These are phyloP conservation scores for Macrolepiota fuliginosa DNA, from an alignment of 768 basidiomycete genomes.

Conservation along the genomic window DNA sequence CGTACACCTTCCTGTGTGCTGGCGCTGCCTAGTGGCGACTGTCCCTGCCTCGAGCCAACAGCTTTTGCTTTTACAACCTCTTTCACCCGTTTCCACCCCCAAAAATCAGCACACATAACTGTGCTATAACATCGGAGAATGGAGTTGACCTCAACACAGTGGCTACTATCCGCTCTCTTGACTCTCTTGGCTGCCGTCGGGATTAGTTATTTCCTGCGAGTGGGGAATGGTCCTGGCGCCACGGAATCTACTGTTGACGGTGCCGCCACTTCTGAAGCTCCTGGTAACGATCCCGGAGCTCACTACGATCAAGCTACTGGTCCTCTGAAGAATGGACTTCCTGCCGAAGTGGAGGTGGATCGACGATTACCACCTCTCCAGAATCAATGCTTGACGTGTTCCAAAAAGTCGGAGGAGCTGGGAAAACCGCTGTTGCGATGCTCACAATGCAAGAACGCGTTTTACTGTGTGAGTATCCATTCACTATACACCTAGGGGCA, in stretches of 20 bases:
- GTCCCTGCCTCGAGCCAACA: neutral
- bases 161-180: neutral
- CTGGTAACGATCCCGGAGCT: neutral
- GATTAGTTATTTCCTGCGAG: neutral
- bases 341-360: neutral
- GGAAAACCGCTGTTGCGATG: conserved; percentile 1
- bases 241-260: neutral
- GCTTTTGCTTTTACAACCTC: no score
- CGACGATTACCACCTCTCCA: neutral
- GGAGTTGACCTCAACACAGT: no score
- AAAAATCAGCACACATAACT: neutral
- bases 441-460: conserved; percentile 9
- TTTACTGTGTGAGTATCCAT: conserved; percentile 4
- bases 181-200: conserved; percentile 4
- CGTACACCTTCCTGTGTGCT: neutral
- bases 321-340: neutral
- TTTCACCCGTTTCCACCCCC: neutral
- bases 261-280: neutral
- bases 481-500: no score
- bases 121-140: no score
- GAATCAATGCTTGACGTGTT: neutral
- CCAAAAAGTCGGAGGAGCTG: neutral
- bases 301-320: neutral
- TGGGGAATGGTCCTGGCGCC: no score
- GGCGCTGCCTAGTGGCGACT: neutral